Evolutionary conservation across 129 eudicot genomes (phyloP).

Genomic region (Helianthus tuberosus): DNA sequence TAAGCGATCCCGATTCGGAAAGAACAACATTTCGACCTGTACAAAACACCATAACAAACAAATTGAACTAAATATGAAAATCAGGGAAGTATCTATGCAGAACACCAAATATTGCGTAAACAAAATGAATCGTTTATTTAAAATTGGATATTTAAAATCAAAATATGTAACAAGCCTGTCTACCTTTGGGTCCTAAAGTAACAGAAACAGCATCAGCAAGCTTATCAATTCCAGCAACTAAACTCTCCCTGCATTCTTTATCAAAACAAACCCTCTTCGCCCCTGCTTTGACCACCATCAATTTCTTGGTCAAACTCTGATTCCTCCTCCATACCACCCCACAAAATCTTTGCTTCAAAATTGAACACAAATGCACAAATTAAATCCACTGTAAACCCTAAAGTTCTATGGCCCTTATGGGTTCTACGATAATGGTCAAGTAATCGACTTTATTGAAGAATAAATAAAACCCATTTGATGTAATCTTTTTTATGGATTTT

Average conservation of each 20-base stretch:
- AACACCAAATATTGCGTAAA: no score
- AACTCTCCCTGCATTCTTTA: constrained; percentile 68
- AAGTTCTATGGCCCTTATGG: not conserved
- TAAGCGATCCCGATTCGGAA: constrained; percentile 64
- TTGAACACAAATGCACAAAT: constrained; percentile 10
- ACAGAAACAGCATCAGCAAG: constrained; percentile 99
- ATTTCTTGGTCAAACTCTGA: constrained; percentile 9
- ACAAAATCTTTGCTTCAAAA: constrained; percentile 32
- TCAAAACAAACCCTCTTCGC: constrained; percentile 70
- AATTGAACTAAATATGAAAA: not conserved
- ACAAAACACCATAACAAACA: constrained; percentile 13
- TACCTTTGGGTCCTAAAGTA: constrained; percentile 94
- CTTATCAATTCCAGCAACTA: constrained; percentile 82
- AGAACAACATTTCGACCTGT: constrained; percentile 93
- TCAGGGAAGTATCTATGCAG: no score
- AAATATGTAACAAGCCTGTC: not conserved
- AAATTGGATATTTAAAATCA: not conserved
- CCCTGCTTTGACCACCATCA: constrained; percentile 72
- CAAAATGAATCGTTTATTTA: no score
- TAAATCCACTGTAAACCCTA: constrained; percentile 10
- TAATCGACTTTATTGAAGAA: not conserved
- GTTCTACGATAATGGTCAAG: not conserved
- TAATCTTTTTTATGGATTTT: not conserved
- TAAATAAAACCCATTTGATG: not conserved
- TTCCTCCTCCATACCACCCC: constrained; percentile 46